A percentile compares a stretch with the other conserved stretches of the same genome.
phyloP scores from a whole-genome alignment of 257 asterid genomes.

The Solanum pimpinellifolium region DNA sequence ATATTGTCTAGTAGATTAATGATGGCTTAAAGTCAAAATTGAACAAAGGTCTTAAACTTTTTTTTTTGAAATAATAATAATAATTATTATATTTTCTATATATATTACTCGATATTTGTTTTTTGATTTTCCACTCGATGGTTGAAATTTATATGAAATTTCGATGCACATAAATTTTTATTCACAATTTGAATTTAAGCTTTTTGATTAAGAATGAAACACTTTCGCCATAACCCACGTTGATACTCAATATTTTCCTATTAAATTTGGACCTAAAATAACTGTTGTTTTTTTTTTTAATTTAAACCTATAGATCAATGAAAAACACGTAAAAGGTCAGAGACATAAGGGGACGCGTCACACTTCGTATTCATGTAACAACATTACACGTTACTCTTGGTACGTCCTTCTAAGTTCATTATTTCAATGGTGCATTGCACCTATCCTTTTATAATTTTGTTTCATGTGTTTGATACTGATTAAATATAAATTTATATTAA shows the following conservation, averaged over 20 bases:
- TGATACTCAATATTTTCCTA: neutral
- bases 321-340: neutral
- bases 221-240: too few species aligned
- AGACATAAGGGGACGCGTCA: neutral
- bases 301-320: neutral
- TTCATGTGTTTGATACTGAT: too few species aligned
- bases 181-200: accelerated
- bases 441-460: neutral
- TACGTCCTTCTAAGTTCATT: neutral
- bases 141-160: too few species aligned
- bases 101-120: too few species aligned
- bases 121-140: accelerated
- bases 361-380: neutral
- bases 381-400: neutral
- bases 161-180: too few species aligned
- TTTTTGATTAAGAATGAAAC: too few species aligned
- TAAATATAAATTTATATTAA: too few species aligned
- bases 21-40: neutral
- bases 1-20: neutral
- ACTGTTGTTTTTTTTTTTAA: too few species aligned
- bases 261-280: neutral
- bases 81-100: too few species aligned
- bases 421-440: neutral
- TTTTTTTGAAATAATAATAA: too few species aligned
- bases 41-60: neutral